Evolutionary conservation across 345 rosid genomes (phyloP), one percentile per base, ranked within the genome.

Genomic region (Moricandia moricandioides): DNA sequence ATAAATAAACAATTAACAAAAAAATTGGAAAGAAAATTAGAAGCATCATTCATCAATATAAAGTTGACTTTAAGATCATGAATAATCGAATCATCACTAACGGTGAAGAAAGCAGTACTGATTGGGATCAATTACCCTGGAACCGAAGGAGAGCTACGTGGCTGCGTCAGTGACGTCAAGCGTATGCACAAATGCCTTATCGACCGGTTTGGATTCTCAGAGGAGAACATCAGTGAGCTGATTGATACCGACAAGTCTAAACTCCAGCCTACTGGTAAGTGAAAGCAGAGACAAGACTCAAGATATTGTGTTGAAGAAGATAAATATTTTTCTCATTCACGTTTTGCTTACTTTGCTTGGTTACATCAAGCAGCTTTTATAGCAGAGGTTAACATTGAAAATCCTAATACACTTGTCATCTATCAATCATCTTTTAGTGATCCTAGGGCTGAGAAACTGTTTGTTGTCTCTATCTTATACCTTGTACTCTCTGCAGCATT

Each of bases 71-170:
- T 51, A 18, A 8, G 1, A 21, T 54, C 29, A 7, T 54, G 13
- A 54, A 9, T 13, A 54, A 54, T 11, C 8, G 27, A 13, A 13
- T 57, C 62, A 57, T 57, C 62, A 57, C 18, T 62, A 27, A 85
- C 85, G 93, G 79, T 80, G 60, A 89, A 86, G 83, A 88, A 78
- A 56, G 96, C 97, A 0, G 76, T 88, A 30, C 21, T 89, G 87
- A 91, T 91, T 10, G 97, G 97, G n/a, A 73, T 83, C 82, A 89
- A 89, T 67, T 91, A 91, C 55, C 86, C 86, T 9, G 90, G 86
- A n/a, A 89, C 95, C 10, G 86, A 89, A 64, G 93, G 91, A 8
- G 96, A 86, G 72, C 80, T 91, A 4, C 84, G 79, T 14, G 97
- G 97, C 0, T 91, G 97, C 84, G 73, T 91, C 64, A 91, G 89